A percentile compares a stretch with the other conserved stretches of the same genome.
These are phyloP conservation scores for Daldinia loculata DNA, from an alignment of 495 filamentous ascomycete species.

Conservation along the genomic window DNA sequence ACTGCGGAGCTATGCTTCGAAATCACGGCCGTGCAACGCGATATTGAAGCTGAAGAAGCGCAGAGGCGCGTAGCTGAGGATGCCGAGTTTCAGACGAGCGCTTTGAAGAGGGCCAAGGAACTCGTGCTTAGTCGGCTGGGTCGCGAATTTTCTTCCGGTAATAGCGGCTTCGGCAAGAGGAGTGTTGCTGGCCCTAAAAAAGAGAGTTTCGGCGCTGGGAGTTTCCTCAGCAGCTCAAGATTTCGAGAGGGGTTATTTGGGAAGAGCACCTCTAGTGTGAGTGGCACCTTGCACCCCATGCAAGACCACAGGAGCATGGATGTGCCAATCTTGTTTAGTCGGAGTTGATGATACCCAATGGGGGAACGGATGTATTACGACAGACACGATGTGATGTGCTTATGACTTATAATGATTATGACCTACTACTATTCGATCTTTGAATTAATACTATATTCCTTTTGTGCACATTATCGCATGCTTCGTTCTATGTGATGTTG, in stretches of 20 bases:
- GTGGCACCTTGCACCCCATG: conserved; percentile 6
- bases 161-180: conserved; percentile 28
- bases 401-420: conserved; percentile 43
- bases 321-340: conserved; percentile 63
- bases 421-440: conserved; percentile 12
- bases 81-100: conserved; percentile 51
- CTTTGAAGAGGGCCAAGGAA: conserved; percentile 55
- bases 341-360: conserved; percentile 33
- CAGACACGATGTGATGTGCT: conserved; percentile 18
- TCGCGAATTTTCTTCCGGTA: conserved; percentile 47
- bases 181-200: conserved; percentile 26
- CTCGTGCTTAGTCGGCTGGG: conserved; percentile 57
- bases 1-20: conserved; percentile 50
- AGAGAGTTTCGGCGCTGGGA: conserved; percentile 41
- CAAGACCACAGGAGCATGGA: conserved; percentile 52
- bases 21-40: conserved; percentile 54
- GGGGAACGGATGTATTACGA: conserved; percentile 8
- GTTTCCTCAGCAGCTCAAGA: conserved; percentile 44
- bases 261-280: conserved; percentile 45
- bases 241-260: conserved; percentile 57
- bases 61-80: conserved; percentile 51
- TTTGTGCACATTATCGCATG: conserved; percentile 5
- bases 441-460: conserved; percentile 29
- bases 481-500: not conserved
- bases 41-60: conserved; percentile 51